Evolutionary conservation across 1,284 basidiomycete species (phyloP), one percentile per base, ranked within the genome.

Genomic region (Apiotrichum mycotoxinovorans): DNA sequence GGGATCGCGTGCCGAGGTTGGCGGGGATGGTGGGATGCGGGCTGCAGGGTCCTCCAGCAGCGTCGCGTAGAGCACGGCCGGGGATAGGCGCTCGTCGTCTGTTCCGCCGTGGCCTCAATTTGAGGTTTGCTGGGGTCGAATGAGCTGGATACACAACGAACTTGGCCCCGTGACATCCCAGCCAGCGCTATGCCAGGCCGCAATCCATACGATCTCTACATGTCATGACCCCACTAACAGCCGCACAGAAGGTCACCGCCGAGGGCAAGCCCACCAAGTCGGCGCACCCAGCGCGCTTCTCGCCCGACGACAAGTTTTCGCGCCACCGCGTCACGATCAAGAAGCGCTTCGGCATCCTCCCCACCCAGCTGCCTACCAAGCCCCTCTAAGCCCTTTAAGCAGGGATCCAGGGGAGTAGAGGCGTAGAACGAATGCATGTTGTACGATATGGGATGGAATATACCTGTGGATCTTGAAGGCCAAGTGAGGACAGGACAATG

Each of bases 231-330:
- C 35, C 22, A 41, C 51, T 52, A 14, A 52, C 52, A 2, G 37
- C 11, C n/a, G 15, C 45, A 14, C 49, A 94, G 91, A 97, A 96
- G 87, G 69, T 83, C 46, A 91, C 88, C 17, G 82, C 87, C 51
- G 80, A 79, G 33, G 91, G 90, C 50, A 87, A 85, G 78, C 84
- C 90, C 63, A 91, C 91, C 48, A 94, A 91, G 79, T 93, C 90
- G 60, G 93, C 93, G 12, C 93, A 97, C 78, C 93, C 92, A 77
- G 92, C 92, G 37, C 89, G 92, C 38, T 96, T 96, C 80, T 96
- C 93, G 27, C 93, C 93, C 18, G 93, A 97, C 76, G 93, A 96
- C 84, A 96, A 96, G 81, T 97, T 94, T 80, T 94, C 92, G 62
- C 84, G 91, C 61, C 93, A 97, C 75, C 87, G 93, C 62, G 90